Evolutionary conservation across 2,329 filamentous ascomycete species (phyloP), one percentile per base, ranked within the genome.

Genomic region (Hypocreales sp.): DNA sequence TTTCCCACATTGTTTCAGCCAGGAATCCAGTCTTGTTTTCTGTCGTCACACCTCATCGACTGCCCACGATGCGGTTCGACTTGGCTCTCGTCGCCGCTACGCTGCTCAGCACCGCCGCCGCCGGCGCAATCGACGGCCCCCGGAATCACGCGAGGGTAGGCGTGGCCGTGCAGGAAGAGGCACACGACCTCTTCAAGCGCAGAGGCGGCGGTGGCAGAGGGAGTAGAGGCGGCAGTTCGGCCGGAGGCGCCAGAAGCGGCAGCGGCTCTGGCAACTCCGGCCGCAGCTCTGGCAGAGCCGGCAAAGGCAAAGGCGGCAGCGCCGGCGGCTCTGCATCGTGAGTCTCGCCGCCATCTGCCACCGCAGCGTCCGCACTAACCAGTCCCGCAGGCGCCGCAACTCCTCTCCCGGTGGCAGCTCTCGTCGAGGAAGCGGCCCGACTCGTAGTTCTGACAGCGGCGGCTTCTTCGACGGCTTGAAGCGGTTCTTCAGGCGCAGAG

Each of bases 401-500:
- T n/a, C n/a, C n/a, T n/a, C n/a, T n/a, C n/a, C n/a, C n/a, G n/a
- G n/a, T n/a, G n/a, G n/a, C n/a, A n/a, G n/a, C n/a, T n/a, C n/a
- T n/a, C n/a, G n/a, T n/a, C n/a, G n/a, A n/a, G n/a, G n/a, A n/a
- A n/a, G n/a, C n/a, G n/a, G n/a, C n/a, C n/a, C n/a, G n/a, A n/a
- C n/a, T n/a, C n/a, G n/a, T n/a, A n/a, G n/a, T n/a, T n/a, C n/a
- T n/a, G n/a, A n/a, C n/a, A n/a, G n/a, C n/a, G n/a, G n/a, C n/a
- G n/a, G n/a, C n/a, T n/a, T n/a, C n/a, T n/a, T n/a, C n/a, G n/a
- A n/a, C n/a, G n/a, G n/a, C n/a, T n/a, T n/a, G n/a, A n/a, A n/a
- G n/a, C n/a, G n/a, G n/a, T n/a, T 74, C 14, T 72, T 58, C 54
- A 73, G 70, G 55, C 60, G 71, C 35, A 67, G 67, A 40, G 70